Conservation (phyloP, 2,329 filamentous ascomycete species). For the Aspergillus fructus region DNA sequence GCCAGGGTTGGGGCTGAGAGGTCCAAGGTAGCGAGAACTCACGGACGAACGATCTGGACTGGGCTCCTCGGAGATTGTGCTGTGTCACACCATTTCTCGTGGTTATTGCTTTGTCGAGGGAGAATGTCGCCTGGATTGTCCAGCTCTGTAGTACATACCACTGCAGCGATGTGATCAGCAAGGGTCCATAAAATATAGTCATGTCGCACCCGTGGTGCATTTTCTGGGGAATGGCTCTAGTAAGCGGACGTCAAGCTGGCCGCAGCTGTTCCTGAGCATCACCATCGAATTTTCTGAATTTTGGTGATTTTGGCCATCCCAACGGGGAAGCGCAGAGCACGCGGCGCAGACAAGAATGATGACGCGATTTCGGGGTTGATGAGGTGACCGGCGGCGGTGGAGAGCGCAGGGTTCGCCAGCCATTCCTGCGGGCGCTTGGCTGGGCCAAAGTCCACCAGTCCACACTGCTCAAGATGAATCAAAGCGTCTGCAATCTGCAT, state of each 20-base stretch:
- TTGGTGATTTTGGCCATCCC: background rate
- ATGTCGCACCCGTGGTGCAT: background rate
- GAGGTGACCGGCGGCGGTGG: conserved; percentile 23
- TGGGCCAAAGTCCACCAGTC: background rate
- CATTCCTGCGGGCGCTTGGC: background rate
- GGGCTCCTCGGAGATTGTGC: background rate
- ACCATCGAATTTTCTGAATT: background rate
- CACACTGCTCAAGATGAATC: background rate
- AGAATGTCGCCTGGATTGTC: no score
- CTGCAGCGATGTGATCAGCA: background rate
- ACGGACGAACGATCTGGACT: background rate
- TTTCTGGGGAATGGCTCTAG: background rate
- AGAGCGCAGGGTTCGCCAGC: conserved; percentile 3
- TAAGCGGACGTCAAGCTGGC: background rate
- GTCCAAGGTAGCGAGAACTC: background rate
- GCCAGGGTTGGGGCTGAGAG: background rate
- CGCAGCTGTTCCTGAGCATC: background rate
- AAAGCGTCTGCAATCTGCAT: background rate
- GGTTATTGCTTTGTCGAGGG: no score
- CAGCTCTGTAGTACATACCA: background rate
- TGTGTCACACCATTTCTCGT: no score
- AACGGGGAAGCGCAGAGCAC: background rate
- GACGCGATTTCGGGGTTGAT: conserved; percentile 36
- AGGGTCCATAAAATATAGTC: background rate
- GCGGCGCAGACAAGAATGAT: conserved; percentile 19